These are phyloP conservation scores for Coemansia sp. DNA, from an alignment of 192 early-diverging fungal species.

Conservation along the genomic window DNA sequence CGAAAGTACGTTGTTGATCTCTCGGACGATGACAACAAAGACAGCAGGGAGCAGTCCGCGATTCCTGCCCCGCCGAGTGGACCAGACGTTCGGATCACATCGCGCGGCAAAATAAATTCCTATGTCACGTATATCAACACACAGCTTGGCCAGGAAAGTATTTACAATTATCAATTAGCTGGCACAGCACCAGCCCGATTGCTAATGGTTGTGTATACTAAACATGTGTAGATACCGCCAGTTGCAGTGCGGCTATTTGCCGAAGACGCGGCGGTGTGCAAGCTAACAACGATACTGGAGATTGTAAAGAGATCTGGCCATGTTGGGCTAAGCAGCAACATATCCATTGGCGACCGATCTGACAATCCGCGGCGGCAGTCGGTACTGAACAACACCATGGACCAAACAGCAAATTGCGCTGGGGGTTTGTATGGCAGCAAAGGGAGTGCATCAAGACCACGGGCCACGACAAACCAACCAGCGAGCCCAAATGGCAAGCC, in stretches of 20 bases:
- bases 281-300: conserved; percentile 37
- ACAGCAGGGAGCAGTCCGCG: too few species aligned
- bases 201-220: background rate
- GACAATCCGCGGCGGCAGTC: background rate
- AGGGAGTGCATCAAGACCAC: background rate
- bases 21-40: background rate
- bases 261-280: conserved; percentile 33
- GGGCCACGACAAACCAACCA: background rate
- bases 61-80: background rate
- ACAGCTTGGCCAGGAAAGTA: conserved; percentile 5
- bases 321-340: background rate
- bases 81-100: conserved; percentile 35
- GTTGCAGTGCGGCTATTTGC: conserved; percentile 19
- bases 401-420: background rate
- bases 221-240: conserved; percentile 5
- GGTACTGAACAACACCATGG: background rate
- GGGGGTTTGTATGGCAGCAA: conserved; percentile 10
- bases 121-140: conserved; percentile 24
- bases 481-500: background rate
- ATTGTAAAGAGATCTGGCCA: conserved; percentile 27
- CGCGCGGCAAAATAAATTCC: conserved; percentile 31
- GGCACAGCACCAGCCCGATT: background rate
- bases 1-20: conserved; percentile 6
- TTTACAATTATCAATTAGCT: too few species aligned
- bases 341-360: conserved; percentile 14